phyloP scores from a whole-genome alignment of 2,329 filamentous ascomycete species.

The Beauveria bassiana region DNA sequence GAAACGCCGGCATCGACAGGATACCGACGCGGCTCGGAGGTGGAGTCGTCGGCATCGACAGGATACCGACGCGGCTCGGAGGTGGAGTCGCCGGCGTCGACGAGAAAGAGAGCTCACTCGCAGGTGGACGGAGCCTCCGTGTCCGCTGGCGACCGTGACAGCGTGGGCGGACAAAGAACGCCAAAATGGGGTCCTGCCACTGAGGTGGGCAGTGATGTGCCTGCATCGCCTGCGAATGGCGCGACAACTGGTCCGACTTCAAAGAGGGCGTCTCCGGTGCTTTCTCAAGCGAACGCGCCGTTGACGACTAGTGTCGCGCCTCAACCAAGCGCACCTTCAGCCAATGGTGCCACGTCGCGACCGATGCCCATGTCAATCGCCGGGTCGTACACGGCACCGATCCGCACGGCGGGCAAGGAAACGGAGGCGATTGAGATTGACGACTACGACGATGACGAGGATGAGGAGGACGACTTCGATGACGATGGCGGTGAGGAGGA shows the following conservation, averaged over 20 bases:
- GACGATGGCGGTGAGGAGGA: not conserved
- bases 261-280: not conserved
- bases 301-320: too few relatives aligned
- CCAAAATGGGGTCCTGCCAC: not conserved
- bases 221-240: not conserved
- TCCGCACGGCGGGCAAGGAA: not conserved
- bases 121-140: not conserved
- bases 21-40: not conserved
- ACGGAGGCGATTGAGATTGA: not conserved
- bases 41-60: not conserved
- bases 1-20: not conserved
- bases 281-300: not conserved
- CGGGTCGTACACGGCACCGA: slow-evolving; percentile 1
- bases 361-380: slow-evolving; percentile 7
- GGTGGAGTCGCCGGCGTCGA: not conserved
- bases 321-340: too few relatives aligned
- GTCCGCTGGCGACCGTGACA: not conserved
- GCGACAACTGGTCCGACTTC: not conserved
- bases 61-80: not conserved
- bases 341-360: not conserved
- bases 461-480: not conserved
- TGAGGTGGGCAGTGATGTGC: not conserved
- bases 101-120: not conserved
- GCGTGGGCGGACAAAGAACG: not conserved
- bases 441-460: not conserved